Evolutionary conservation across 2,329 filamentous ascomycete genomes (phyloP), one percentile per base, ranked within the genome.

Genomic region (Arthroderma sp.): DNA sequence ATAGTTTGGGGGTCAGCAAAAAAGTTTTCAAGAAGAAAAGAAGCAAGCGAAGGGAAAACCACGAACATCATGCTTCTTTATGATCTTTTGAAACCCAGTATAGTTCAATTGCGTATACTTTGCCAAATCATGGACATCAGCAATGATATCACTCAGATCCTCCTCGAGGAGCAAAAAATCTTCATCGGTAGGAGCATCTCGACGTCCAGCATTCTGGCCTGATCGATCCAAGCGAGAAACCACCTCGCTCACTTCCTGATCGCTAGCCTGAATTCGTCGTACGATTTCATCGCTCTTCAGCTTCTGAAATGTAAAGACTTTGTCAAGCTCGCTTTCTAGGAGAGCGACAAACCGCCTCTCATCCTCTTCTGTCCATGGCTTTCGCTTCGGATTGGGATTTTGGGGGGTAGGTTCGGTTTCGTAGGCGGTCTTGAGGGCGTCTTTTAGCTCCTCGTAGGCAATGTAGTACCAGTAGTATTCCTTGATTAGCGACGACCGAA

Each of bases 401-500:
- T 67, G 58, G 38, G 61, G 64, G 48, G 61, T 70, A 36, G 64
- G 72, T 45, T 64, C 62, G 47, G 62, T 67, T 48, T 79, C 77
- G 53, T 74, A 83, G 48, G 80, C 76, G 48, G 76, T 79, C 67
- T 89, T 91, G 50, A 98, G 79, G 53, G 86, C 80, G 53, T 76
- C 73, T 70, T 98, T 98, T 41, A 98, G 77, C 52, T 82, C 85
- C 63, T 95, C 88, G 69, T 98, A 98, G 68, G 86, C 83, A 67
- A 98, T 95, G 70, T 98, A 98, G 72, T 94, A 86, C 81, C 88
- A 94, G 64, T 88, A 81, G 70, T 93, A 98, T 69, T 96, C 88
- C 72, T 85, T 87, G 67, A 96, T 94, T 60, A 94, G 77, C 62
- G 88, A 95, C 58, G 86, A 89, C 52, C 86, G 86, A 59, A 98